Conservation (phyloP, 257 asterid species). For the Osmanthus fragrans region DNA sequence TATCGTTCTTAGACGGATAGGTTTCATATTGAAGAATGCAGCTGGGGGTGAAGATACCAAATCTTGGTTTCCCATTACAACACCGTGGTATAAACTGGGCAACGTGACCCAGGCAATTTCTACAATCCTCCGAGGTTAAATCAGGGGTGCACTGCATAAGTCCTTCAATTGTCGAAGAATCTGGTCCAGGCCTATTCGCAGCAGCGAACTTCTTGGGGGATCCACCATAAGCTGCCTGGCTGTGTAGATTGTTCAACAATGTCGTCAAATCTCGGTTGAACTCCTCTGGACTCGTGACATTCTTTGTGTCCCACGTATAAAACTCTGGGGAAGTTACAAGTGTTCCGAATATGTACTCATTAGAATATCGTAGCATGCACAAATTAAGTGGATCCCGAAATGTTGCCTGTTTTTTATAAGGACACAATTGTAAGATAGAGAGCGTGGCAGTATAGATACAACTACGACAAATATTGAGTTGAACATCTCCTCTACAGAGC, state of each 20-base stretch:
- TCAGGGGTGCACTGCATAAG: constrained; percentile 39
- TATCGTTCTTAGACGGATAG: no score
- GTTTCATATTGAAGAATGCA: constrained; percentile 31
- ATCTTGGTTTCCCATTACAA: neutral
- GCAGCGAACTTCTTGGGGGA: constrained; percentile 10
- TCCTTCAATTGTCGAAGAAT: neutral
- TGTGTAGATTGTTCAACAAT: constrained; percentile 5
- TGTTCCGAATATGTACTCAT: constrained; percentile 12
- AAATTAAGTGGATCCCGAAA: neutral
- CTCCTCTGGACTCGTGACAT: no score
- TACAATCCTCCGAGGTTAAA: constrained; percentile 18
- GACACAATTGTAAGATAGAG: constrained; percentile 15
- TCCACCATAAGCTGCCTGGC: constrained; percentile 28
- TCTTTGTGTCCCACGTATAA: no score
- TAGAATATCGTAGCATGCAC: constrained; percentile 21
- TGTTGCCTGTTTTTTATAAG: constrained; percentile 1
- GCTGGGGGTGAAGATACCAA: neutral
- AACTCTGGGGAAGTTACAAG: no score
- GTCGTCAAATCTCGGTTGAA: constrained; percentile 4
- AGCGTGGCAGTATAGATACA: constrained; percentile 6
- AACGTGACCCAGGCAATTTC: constrained; percentile 12
- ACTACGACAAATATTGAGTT: constrained; percentile 13
- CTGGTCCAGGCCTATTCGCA: neutral
- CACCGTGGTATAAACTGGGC: neutral
- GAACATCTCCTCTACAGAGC: no score